Conservation (phyloP, 129 eudicot species). For the Silybum marianum region DNA sequence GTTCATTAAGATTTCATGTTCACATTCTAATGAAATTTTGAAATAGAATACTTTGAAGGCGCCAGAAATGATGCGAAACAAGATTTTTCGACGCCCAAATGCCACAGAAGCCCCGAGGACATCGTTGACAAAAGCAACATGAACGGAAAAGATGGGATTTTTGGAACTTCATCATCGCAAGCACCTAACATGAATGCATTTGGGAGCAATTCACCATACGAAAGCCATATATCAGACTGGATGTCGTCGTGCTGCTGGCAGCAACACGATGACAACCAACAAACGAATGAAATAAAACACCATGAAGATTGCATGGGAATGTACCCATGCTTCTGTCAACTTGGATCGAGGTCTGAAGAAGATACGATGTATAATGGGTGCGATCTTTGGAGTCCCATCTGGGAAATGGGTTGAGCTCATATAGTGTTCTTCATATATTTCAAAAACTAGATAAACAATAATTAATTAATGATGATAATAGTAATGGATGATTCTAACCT, state of each 20-base stretch:
- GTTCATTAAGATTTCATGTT: constrained; percentile 6
- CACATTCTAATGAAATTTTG: background rate
- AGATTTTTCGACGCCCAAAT: constrained; percentile 15
- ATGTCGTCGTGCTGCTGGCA: constrained; percentile 30
- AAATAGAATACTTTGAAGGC: constrained; percentile 19
- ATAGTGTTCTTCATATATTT: background rate
- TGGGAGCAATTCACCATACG: constrained; percentile 43
- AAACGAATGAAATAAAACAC: constrained; percentile 19
- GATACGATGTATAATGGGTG: constrained; percentile 34
- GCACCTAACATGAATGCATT: constrained; percentile 24
- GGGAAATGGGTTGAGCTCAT: constrained; percentile 30
- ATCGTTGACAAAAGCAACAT: constrained; percentile 21
- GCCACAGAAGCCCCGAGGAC: constrained; percentile 17
- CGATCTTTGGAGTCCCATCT: constrained; percentile 52
- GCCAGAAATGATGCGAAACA: constrained; percentile 10
- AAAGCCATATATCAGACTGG: constrained; percentile 48
- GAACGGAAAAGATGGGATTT: constrained; percentile 24
- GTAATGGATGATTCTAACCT: background rate
- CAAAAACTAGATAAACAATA: constrained; percentile 12
- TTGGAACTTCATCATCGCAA: constrained; percentile 26
- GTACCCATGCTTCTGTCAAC: constrained; percentile 29
- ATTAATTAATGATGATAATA: background rate
- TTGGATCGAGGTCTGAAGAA: constrained; percentile 37
- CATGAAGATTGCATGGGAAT: constrained; percentile 26
- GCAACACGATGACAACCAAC: background rate